Evolutionary conservation across 208 protist genomes (phyloP), one percentile per base, ranked within the genome.

Genomic region (Tritrichomonas foetus): DNA sequence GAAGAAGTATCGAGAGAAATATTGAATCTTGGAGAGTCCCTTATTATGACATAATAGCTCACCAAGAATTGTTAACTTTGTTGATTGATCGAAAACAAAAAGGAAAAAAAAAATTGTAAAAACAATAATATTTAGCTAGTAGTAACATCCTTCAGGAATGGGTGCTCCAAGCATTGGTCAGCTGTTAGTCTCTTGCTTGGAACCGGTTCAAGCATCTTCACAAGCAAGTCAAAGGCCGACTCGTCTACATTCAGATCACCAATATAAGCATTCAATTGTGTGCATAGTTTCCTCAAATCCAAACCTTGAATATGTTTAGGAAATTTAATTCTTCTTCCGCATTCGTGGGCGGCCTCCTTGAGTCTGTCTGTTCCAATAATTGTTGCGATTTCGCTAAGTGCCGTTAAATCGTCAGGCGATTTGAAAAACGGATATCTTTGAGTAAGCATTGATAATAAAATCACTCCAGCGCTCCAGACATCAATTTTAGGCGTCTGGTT

Each of bases 401-500:
- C 93, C 5, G 80, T 75, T 50, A 94, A 66, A 80, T 94, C 94
- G 47, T 94, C 94, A 36, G 41, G 33, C 33, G 94, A 94, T 30
- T 53, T n/a, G 49, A 94, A 94, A 44, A 94, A 94, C 41, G 94
- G 94, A 72, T 93, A 94, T 80, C 94, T 66, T 82, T 36, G 16
- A 9, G 94, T 49, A 30, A 93, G 22, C 33, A 94, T 25, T 16
- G 47, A 94, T 2, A 94, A 22, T 36, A 94, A n/a, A 57, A 94
- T 94, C 0, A 93, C 75, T 25, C 94, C 94, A 33, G 89, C 82
- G 49, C 53, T 78, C 94, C 94, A 94, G 30, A 94, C 94, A 74
- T 94, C 94, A 33, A 94, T 93, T 16, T 49, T 13, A 55, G 36
- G 41, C 9, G 49, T 94, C 47, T 94, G 94, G 14, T 94, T 82